phyloP scores from a whole-genome alignment of 352 stramenopile species.

The Globisporangium polare region DNA sequence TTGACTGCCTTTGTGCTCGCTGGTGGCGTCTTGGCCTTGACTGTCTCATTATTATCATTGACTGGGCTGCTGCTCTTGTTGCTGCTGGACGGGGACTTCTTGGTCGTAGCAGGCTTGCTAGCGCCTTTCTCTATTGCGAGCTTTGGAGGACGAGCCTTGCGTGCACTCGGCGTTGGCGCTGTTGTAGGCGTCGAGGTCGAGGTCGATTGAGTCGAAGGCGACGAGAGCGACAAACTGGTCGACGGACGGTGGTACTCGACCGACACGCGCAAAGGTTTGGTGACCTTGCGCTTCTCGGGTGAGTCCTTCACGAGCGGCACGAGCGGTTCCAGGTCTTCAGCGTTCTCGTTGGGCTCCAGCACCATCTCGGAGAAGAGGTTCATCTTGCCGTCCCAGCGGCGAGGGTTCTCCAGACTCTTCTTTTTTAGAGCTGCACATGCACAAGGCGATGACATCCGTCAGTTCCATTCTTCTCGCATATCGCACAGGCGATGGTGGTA shows the following conservation, averaged over 20 bases:
- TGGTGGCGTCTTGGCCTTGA: not conserved
- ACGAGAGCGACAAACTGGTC: not conserved
- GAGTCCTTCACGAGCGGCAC: conserved; percentile 8
- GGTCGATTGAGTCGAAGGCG: not conserved
- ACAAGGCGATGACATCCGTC: not conserved
- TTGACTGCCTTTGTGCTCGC: not conserved
- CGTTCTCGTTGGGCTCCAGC: not conserved
- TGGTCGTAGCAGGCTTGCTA: not conserved
- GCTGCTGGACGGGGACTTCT: conserved; percentile 1
- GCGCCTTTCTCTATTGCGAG: conserved; percentile 1
- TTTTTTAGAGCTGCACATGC: conserved; percentile 12
- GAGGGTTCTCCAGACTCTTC: conserved; percentile 11
- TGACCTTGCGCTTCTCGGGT: not conserved
- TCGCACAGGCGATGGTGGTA: not conserved
- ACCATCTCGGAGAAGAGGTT: conserved; percentile 17
- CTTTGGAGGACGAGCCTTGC: conserved; percentile 6
- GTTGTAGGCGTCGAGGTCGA: conserved; percentile 1
- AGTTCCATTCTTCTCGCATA: not conserved
- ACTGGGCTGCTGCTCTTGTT: not conserved
- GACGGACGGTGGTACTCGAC: not conserved
- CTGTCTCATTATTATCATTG: no score
- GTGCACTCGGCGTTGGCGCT: not conserved
- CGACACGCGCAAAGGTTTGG: not conserved
- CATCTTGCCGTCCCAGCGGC: conserved; percentile 16
- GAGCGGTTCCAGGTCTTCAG: not conserved